A percentile compares a stretch with the other conserved stretches of the same genome.
Evolutionary conservation across 192 early-diverging fungal genomes (phyloP).

Genomic region (Irineochytrium annulatum): DNA sequence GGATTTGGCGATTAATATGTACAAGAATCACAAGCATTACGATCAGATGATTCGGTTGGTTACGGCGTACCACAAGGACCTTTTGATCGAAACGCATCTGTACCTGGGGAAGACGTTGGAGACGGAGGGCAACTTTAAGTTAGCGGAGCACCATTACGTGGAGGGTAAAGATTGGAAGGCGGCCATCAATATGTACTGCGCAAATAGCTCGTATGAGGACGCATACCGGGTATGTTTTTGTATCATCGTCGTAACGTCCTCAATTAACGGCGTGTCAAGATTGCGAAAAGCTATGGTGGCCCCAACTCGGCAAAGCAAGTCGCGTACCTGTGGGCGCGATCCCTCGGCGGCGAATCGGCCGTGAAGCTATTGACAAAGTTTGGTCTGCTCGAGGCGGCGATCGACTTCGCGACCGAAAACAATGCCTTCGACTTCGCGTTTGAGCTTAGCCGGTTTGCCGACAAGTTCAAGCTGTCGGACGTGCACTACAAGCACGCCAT

Average conservation of each 20-base stretch:
- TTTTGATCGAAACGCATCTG: slow-evolving; percentile 57
- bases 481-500: slow-evolving; percentile 64
- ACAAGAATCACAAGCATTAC: slow-evolving; percentile 65
- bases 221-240: slow-evolving; percentile 48
- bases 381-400: slow-evolving; percentile 55
- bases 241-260: neutral
- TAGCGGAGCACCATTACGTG: slow-evolving; percentile 60
- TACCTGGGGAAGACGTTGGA: slow-evolving; percentile 60
- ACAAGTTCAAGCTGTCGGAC: slow-evolving; percentile 57
- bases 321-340: slow-evolving; percentile 64
- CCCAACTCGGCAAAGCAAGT: slow-evolving; percentile 57
- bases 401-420: slow-evolving; percentile 66
- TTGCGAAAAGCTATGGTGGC: slow-evolving; percentile 57
- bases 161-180: slow-evolving; percentile 62
- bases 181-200: slow-evolving; percentile 67
- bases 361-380: slow-evolving; percentile 62
- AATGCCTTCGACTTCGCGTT: slow-evolving; percentile 67
- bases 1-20: slow-evolving; percentile 68
- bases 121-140: slow-evolving; percentile 56
- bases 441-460: slow-evolving; percentile 55
- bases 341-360: slow-evolving; percentile 58
- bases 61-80: slow-evolving; percentile 57
- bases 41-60: slow-evolving; percentile 65
- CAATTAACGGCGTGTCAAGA: slow-evolving; percentile 21
- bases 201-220: slow-evolving; percentile 60